A percentile compares a stretch with the other conserved stretches of the same genome.
These are phyloP conservation scores for Talaromyces amestolkiae DNA, from an alignment of 2,329 filamentous ascomycete species.

Conservation along the genomic window DNA sequence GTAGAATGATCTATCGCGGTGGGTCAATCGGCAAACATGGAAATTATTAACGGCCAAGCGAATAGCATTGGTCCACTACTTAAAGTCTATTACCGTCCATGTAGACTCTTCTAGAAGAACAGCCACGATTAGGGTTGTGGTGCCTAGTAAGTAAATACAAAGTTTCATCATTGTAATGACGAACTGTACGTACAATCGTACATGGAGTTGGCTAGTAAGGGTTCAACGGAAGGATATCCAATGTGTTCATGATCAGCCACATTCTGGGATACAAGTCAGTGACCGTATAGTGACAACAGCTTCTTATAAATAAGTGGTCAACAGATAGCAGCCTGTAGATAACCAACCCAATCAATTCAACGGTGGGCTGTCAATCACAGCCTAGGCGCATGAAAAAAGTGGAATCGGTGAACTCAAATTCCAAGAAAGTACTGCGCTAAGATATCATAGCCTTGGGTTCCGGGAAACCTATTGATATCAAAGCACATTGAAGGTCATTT, in stretches of 20 bases:
- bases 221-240: neutral
- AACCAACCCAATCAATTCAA: neutral
- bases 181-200: neutral
- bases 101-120: neutral
- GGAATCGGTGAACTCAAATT: neutral
- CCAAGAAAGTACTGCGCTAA: neutral
- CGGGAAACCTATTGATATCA: neutral
- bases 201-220: neutral
- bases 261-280: conserved; percentile 15
- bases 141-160: neutral
- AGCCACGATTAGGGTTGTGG: neutral
- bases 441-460: neutral
- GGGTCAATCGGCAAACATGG: neutral
- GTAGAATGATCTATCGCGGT: neutral
- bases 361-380: neutral
- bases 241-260: conserved; percentile 12
- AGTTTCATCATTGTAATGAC: neutral
- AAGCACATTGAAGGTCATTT: conserved; percentile 5
- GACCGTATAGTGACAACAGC: neutral
- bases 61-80: neutral
- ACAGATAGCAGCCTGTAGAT: neutral
- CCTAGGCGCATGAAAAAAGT: neutral
- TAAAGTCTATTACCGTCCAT: neutral
- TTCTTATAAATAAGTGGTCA: neutral
- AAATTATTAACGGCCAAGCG: neutral